These are phyloP conservation scores for Sugiyamaella marilandica DNA, from an alignment of 805 yeast genomes.

Conservation along the genomic window DNA sequence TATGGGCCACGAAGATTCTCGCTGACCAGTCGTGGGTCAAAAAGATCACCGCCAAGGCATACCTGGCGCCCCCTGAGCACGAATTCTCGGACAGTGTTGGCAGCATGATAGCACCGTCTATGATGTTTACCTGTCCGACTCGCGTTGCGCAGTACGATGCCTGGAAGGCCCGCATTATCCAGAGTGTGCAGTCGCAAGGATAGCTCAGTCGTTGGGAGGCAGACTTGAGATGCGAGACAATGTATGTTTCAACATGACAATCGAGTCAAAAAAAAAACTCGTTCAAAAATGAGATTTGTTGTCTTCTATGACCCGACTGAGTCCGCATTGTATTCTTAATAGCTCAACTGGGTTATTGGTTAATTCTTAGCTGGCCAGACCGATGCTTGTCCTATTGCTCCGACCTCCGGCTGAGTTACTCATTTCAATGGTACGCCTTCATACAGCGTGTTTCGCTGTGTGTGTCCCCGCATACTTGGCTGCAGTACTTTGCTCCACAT, in stretches of 20 bases:
- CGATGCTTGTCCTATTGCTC: too few relatives aligned
- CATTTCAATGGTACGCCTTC: conserved; percentile 27
- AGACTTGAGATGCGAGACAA: too few relatives aligned
- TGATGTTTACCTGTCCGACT: conserved; percentile 17
- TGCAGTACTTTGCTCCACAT: conserved; percentile 37
- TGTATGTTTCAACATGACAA: too few relatives aligned
- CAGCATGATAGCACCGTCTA: conserved; percentile 22
- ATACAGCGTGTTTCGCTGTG: conserved; percentile 37
- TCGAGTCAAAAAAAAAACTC: too few relatives aligned
- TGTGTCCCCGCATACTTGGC: conserved; percentile 32
- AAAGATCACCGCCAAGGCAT: conserved; percentile 17
- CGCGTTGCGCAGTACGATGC: conserved; percentile 15
- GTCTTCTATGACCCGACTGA: too few relatives aligned
- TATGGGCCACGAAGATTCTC: conserved; percentile 31
- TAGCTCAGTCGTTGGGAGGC: too few relatives aligned
- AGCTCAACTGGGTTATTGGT: too few relatives aligned
- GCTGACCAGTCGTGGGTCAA: conserved; percentile 33
- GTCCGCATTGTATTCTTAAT: too few relatives aligned
- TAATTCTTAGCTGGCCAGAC: too few relatives aligned
- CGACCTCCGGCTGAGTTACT: too few relatives aligned
- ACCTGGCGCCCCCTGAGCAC: conserved; percentile 16
- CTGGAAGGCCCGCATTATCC: conserved; percentile 13
- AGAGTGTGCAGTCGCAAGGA: too few relatives aligned
- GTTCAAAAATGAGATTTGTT: too few relatives aligned
- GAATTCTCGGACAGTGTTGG: conserved; percentile 24